Base-by-base conservation (phyloP, 768 basidiomycete species). In the Astraeus odoratus region DNA sequence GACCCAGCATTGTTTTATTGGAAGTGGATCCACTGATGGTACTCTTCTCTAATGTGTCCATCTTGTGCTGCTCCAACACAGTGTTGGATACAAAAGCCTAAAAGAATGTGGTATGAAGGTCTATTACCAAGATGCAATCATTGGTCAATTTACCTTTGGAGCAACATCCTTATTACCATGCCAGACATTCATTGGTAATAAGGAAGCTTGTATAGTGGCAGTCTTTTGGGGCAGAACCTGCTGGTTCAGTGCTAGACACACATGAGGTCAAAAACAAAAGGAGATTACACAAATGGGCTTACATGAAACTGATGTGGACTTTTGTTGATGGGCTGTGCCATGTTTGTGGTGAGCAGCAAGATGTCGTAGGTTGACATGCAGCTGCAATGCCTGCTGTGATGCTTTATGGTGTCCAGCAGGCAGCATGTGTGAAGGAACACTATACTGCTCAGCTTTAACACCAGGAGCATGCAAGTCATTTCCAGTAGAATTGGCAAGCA, bases 351-450 rank as follows among this genome's bases (percentile, higher is more conserved):
- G 5, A 8, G 10, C 0, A 16, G 26, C 48, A 10, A 53, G 4
- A 12, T 62, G 43, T 20, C 59, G 50, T 31, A 50, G 53, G 3
- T 61, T 61, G 27, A 57, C 16, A 31, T 51, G 27, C 33, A 59
- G 19, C 38, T 51, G 31, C 23, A 57, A 18, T 4, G 50, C 50
- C 5, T 45, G 3, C 5, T 45, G 3, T n/a, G 27, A 52, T 4
- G 50, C 50, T 12, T 10, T 51, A 15, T 52, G 50, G 2, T 34
- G 5, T 20, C 15, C 3, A 1, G n/a, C 43, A n/a, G 27, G 25
- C 31, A 33, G 26, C n/a, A 10, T 30, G 12, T 8, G 19, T 40
- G 31, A 33, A 25, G 23, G 18, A 31, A 12, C 5, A 16, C 16
- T 13, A 40, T 29, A 9, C 10, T 29, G 3, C 12, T 16, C 39